A percentile compares a stretch with the other conserved stretches of the same genome.
Conservation (phyloP, 192 early-diverging fungal species). For the Coemansia sp. region DNA sequence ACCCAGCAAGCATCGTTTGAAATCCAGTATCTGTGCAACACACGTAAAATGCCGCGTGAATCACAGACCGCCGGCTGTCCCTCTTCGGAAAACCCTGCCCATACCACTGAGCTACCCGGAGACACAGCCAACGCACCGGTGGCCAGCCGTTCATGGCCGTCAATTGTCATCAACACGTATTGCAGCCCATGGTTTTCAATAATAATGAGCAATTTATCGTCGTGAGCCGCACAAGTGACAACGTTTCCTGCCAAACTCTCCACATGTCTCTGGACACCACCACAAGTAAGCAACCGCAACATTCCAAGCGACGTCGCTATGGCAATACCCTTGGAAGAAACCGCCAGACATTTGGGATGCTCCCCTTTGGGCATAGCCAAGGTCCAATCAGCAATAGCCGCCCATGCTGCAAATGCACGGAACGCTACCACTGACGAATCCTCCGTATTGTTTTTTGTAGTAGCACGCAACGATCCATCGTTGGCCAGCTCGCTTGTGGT, state of each 20-base stretch:
- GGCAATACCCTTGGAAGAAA: slow-evolving; percentile 67
- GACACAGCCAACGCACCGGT: slow-evolving; percentile 66
- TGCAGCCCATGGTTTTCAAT: slow-evolving; percentile 40
- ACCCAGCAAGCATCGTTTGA: slow-evolving; percentile 69
- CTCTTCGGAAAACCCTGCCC: slow-evolving; percentile 85
- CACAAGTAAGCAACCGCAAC: slow-evolving; percentile 75
- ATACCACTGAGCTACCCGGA: slow-evolving; percentile 62
- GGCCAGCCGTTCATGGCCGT: slow-evolving; percentile 32
- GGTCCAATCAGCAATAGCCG: slow-evolving; percentile 77
- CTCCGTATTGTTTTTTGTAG: slow-evolving; percentile 29
- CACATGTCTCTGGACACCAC: slow-evolving; percentile 79
- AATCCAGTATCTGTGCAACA: slow-evolving; percentile 67
- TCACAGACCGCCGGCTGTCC: slow-evolving; percentile 79
- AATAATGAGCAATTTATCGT: slow-evolving; percentile 40
- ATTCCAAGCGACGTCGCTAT: slow-evolving; percentile 74
- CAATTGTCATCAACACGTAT: slow-evolving; percentile 39
- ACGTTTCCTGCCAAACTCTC: slow-evolving; percentile 61
- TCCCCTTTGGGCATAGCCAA: slow-evolving; percentile 68
- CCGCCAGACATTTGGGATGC: slow-evolving; percentile 70
- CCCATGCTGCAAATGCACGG: slow-evolving; percentile 71
- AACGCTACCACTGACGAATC: slow-evolving; percentile 71
- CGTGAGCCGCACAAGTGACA: slow-evolving; percentile 45
- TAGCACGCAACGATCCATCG: slow-evolving; percentile 56
- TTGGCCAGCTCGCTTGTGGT: slow-evolving; percentile 46
- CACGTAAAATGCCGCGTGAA: slow-evolving; percentile 72